Conservation (phyloP, 805 yeast species). For the Wickerhamomyces sydowiorum region DNA sequence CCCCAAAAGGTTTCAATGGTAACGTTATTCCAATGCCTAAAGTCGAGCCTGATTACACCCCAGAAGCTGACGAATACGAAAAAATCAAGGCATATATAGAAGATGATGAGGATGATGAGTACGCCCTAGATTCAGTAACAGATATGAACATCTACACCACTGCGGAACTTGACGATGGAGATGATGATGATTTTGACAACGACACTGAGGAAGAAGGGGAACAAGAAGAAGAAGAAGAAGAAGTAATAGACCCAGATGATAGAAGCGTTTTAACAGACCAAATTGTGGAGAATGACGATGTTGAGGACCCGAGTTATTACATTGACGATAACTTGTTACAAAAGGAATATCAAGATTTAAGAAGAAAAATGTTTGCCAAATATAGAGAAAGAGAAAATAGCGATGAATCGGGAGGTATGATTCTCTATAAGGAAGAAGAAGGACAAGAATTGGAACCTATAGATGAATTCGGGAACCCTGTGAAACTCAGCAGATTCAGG, state of each 20-base stretch:
- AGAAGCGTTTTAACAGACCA: slow-evolving; percentile 35
- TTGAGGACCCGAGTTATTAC: slow-evolving; percentile 21
- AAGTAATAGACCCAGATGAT: slow-evolving; percentile 30
- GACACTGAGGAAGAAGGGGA: slow-evolving; percentile 20
- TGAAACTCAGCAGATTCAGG: slow-evolving; percentile 62
- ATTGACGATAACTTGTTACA: slow-evolving; percentile 22
- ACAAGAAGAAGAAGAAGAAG: slow-evolving; percentile 24
- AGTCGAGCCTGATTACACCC: background rate
- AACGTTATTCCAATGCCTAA: background rate
- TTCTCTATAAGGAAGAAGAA: slow-evolving; percentile 29
- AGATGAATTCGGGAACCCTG: slow-evolving; percentile 55
- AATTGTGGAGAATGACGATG: slow-evolving; percentile 34
- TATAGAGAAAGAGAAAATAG: slow-evolving; percentile 12
- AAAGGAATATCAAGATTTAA: slow-evolving; percentile 26
- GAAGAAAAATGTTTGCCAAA: slow-evolving; percentile 23
- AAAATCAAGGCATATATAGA: slow-evolving; percentile 11
- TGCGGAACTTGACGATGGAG: slow-evolving; percentile 2
- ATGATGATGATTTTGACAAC: slow-evolving; percentile 11
- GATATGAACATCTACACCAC: slow-evolving; percentile 10
- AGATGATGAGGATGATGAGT: slow-evolving; percentile 16
- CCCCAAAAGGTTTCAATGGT: background rate
- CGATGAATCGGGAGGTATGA: background rate
- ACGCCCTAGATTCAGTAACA: slow-evolving; percentile 1
- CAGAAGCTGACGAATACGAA: slow-evolving; percentile 7
- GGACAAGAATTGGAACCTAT: slow-evolving; percentile 63